Base-by-base conservation (phyloP, 495 filamentous ascomycete species). In the Peziza echinospora region DNA sequence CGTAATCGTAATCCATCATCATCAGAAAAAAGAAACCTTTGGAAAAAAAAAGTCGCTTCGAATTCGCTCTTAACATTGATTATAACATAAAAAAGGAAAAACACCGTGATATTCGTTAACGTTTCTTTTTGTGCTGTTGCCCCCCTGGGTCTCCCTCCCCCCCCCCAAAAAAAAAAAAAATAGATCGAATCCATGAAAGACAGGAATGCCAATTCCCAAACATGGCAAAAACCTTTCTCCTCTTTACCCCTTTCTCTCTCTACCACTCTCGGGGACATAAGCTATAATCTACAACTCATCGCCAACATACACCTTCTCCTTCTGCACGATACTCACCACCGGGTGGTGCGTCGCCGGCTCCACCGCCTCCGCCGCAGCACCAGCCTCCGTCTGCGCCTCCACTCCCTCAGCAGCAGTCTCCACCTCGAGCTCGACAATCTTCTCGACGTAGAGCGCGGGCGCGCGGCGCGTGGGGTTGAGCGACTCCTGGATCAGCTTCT, bases 401-500 rank as follows among this genome's bases (percentile, higher is more conserved):
- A 37, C 30, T 3, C 13, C 0, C 30, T 7, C 3, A 11, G 13
- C 30, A 3, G 13, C 30, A 37, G 13, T 37, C 30, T 37, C 34
- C 11, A 39, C 40, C 47, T 56, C 53, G n/a, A 45, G 24, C 26
- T 46, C 44, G 5, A 48, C 23, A 10, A 41, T 34, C 21, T 52
- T 47, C 16, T 49, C 43, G n/a, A 48, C 53, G n/a, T 56, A 26
- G n/a, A 59, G 45, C 3, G 56, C 58, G 16, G 57, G 57, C 1
- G 53, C 56, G 1, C 50, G 48, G 37, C 55, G 59, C 8, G 53
- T 59, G 25, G 64, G 57, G 47, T 65, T 58, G 30, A 82, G 53
- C 24, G 69, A 69, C 60, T 82, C 71, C 60, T 68, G 60, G 51
- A 84, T 76, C 49, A 89, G 61, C 56, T 60, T 74, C 61, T 78